Evolutionary conservation across 306 rosid genomes (phyloP).

Genomic region (Trichosanthes truncata): DNA sequence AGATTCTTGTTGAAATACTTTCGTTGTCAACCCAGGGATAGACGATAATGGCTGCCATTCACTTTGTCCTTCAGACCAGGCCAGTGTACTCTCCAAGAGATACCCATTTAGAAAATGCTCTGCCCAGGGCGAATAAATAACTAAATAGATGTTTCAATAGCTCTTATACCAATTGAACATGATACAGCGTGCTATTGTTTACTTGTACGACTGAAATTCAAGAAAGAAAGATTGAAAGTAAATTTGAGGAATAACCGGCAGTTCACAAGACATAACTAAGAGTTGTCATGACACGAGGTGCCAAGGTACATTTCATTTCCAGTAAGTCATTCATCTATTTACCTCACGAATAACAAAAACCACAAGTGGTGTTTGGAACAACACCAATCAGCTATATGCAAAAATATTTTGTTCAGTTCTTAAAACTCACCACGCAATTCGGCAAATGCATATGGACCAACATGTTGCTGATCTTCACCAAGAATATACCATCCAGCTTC

Average conservation of each 20-base stretch:
- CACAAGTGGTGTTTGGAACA: not conserved
- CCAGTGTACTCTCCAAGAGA: constrained; percentile 45
- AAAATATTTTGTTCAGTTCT: not conserved
- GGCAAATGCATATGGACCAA: constrained; percentile 72
- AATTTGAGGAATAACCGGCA: constrained; percentile 12
- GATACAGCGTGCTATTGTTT: constrained; percentile 36
- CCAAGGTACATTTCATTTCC: not conserved
- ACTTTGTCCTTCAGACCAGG: constrained; percentile 86
- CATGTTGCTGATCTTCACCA: constrained; percentile 64
- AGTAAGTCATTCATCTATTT: not conserved
- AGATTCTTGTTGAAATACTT: constrained; percentile 22
- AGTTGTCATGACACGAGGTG: not conserved
- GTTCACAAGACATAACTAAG: not conserved
- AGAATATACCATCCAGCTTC: constrained; percentile 82
- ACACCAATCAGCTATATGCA: not conserved
- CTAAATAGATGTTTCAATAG: constrained; percentile 39
- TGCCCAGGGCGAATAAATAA: constrained; percentile 45
- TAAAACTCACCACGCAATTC: constrained; percentile 73
- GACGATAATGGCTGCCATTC: constrained; percentile 77
- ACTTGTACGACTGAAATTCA: constrained; percentile 41
- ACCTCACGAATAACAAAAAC: not conserved
- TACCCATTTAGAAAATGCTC: constrained; percentile 81
- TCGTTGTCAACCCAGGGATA: constrained; percentile 45
- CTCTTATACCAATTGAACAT: constrained; percentile 33
- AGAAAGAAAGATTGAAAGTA: constrained; percentile 15